phyloP scores from a whole-genome alignment of 164 flowering plant species.

The Sedum album region DNA sequence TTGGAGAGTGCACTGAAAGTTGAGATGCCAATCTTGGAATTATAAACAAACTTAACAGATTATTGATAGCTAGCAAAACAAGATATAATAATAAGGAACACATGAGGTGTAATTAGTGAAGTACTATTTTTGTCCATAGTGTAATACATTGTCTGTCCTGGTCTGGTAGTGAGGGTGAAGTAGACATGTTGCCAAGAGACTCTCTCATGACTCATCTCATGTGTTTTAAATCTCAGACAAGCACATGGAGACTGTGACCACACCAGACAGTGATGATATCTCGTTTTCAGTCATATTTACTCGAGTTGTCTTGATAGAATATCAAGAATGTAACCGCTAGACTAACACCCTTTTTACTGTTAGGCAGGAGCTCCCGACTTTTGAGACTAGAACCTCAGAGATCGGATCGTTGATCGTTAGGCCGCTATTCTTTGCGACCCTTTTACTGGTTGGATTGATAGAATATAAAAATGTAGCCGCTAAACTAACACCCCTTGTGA shows the following conservation, averaged over 20 bases:
- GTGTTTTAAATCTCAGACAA: background rate
- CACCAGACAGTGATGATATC: background rate
- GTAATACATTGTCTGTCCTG: background rate
- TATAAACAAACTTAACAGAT: too few relatives aligned
- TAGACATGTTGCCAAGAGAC: background rate
- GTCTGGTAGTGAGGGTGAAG: background rate
- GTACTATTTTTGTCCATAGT: background rate
- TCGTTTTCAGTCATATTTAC: too few relatives aligned
- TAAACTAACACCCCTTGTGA: too few relatives aligned
- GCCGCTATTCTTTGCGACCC: too few relatives aligned
- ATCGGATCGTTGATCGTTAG: too few relatives aligned
- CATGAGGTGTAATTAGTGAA: background rate
- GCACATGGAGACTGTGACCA: background rate
- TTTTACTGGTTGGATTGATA: too few relatives aligned
- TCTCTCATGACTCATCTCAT: background rate
- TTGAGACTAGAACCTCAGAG: too few relatives aligned
- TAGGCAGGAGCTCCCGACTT: too few relatives aligned
- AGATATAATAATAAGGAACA: background rate
- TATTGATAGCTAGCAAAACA: background rate
- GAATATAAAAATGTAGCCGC: too few relatives aligned
- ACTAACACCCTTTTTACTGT: too few relatives aligned
- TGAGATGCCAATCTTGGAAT: constrained; percentile 2
- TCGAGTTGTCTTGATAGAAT: too few relatives aligned
- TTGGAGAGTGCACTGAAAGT: background rate
- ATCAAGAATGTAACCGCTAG: too few relatives aligned